Percentiles rank a stretch among this genome's conserved stretches.
phyloP scores from a whole-genome alignment of 805 yeast species.

The Candida easanensis region DNA sequence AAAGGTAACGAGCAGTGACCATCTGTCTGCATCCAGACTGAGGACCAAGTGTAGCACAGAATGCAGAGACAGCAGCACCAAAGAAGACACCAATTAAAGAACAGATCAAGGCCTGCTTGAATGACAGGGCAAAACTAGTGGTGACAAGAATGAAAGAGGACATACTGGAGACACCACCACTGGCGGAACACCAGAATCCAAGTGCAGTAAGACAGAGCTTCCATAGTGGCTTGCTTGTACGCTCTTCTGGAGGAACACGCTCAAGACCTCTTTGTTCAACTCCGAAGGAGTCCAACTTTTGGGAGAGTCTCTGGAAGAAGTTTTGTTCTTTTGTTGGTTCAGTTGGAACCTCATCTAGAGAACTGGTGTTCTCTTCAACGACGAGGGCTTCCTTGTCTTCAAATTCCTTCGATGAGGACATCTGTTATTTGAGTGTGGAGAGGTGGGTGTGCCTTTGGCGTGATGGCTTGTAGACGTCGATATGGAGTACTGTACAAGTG shows the following conservation, averaged over 20 bases:
- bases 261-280: conserved; percentile 82
- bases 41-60: conserved; percentile 86
- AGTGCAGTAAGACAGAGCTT: conserved; percentile 42
- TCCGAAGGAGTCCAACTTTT: conserved; percentile 50
- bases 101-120: conserved; percentile 57
- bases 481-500: too few species aligned
- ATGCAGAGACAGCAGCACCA: conserved; percentile 78
- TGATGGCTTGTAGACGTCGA: background rate
- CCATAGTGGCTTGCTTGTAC: conserved; percentile 31
- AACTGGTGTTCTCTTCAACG: conserved; percentile 1
- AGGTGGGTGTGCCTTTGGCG: background rate
- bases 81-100: conserved; percentile 62
- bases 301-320: conserved; percentile 33
- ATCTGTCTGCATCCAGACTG: conserved; percentile 86
- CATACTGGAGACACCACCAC: conserved; percentile 86
- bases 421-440: background rate
- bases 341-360: background rate
- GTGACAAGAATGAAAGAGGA: conserved; percentile 80
- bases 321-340: background rate
- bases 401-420: background rate
- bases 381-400: conserved; percentile 12
- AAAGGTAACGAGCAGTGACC: conserved; percentile 76
- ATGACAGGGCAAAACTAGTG: conserved; percentile 62
- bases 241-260: conserved; percentile 62
- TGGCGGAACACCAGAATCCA: conserved; percentile 82